Evolutionary conservation across 371 early-diverging fungal species (phyloP).

Genomic region (Rhizopus delemar): DNA sequence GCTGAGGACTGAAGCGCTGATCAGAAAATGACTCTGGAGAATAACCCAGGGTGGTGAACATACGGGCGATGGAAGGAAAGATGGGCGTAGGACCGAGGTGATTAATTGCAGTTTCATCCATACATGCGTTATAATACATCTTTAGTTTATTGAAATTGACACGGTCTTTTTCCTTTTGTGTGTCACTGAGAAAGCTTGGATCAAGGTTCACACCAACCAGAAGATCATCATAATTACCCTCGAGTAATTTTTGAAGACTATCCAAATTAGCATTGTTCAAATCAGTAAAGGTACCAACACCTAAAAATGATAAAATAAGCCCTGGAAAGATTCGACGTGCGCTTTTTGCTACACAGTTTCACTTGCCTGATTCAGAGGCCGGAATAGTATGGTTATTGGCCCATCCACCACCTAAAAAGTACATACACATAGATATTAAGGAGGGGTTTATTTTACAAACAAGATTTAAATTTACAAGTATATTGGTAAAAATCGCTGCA

Average conservation of each 20-base stretch:
- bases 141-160: slow-evolving; percentile 50
- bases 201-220: slow-evolving; percentile 3
- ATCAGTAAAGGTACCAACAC: slow-evolving; percentile 33
- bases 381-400: slow-evolving; percentile 39
- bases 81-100: slow-evolving; percentile 54
- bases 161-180: slow-evolving; percentile 27
- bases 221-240: slow-evolving; percentile 26
- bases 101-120: slow-evolving; percentile 50
- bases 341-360: not conserved
- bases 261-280: slow-evolving; percentile 37
- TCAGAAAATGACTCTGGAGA: not conserved
- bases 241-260: slow-evolving; percentile 24
- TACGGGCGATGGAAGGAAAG: slow-evolving; percentile 8
- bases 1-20: not conserved
- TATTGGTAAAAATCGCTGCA: slow-evolving; percentile 52
- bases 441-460: not conserved
- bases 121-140: slow-evolving; percentile 54
- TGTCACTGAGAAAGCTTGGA: not conserved
- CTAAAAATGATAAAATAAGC: slow-evolving; percentile 5
- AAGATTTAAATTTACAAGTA: slow-evolving; percentile 40
- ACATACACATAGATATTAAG: not conserved
- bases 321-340: no score
- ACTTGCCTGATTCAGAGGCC: slow-evolving; percentile 39
- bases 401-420: slow-evolving; percentile 55
- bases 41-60: slow-evolving; percentile 8